These are phyloP conservation scores for Halophytophthora polymorphica DNA, from an alignment of 352 stramenopile species.

Conservation along the genomic window DNA sequence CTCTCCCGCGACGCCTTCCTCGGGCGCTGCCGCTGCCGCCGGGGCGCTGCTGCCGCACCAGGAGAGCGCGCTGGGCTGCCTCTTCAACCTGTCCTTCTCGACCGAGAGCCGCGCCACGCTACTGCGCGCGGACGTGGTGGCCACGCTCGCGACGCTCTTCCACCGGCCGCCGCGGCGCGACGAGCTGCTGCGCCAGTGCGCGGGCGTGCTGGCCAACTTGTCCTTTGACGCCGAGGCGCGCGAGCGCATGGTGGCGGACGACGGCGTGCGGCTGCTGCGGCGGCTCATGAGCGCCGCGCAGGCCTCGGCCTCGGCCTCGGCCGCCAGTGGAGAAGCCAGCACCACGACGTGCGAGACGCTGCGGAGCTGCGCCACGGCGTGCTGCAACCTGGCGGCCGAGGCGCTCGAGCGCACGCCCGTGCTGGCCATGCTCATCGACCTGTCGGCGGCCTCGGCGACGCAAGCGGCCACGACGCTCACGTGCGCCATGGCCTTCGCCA, in stretches of 20 bases:
- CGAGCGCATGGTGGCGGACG: constrained; percentile 57
- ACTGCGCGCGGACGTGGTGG: constrained; percentile 55
- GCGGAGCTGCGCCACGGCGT: constrained; percentile 67
- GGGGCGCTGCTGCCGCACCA: constrained; percentile 53
- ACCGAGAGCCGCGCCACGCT: constrained; percentile 59
- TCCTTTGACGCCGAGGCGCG: constrained; percentile 68
- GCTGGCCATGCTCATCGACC: constrained; percentile 76
- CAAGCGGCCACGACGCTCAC: constrained; percentile 68
- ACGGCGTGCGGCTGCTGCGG: constrained; percentile 57
- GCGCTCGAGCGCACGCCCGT: constrained; percentile 67
- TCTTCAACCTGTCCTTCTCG: constrained; percentile 82
- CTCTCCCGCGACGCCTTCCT: background rate
- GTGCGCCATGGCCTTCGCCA: constrained; percentile 77
- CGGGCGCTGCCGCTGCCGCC: constrained; percentile 5
- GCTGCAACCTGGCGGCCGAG: constrained; percentile 71
- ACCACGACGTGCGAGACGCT: constrained; percentile 55
- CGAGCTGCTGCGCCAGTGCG: constrained; percentile 64
- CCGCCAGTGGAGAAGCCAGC: constrained; percentile 17
- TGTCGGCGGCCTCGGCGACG: constrained; percentile 48
- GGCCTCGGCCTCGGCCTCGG: constrained; percentile 13
- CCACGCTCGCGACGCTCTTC: constrained; percentile 66
- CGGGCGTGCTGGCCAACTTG: constrained; percentile 64
- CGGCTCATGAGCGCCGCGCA: constrained; percentile 56
- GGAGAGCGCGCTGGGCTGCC: constrained; percentile 67
- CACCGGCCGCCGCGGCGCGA: constrained; percentile 61